These are phyloP conservation scores for Ogataea methanolica DNA, from an alignment of 805 yeast genomes.

Conservation along the genomic window DNA sequence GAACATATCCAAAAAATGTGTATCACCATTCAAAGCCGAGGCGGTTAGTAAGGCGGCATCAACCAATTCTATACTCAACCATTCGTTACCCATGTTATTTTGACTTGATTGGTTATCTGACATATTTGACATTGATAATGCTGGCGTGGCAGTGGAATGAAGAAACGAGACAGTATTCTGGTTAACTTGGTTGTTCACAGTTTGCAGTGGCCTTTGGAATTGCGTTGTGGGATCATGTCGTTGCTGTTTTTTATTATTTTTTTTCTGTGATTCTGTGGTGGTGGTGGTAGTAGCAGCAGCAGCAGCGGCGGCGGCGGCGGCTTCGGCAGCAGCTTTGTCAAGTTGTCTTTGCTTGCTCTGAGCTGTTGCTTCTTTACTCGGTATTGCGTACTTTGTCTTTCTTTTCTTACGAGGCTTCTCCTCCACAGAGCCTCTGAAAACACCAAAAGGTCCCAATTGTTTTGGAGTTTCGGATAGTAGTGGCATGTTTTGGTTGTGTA, in stretches of 20 bases:
- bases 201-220: not conserved
- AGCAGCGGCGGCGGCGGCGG: not conserved
- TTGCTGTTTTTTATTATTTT: not conserved
- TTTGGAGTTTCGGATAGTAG: conserved; percentile 29
- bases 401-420: conserved; percentile 13
- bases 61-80: conserved; percentile 66
- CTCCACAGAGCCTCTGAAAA: conserved; percentile 47
- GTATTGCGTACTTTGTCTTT: conserved; percentile 13
- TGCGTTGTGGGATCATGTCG: not conserved
- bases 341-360: not conserved
- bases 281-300: not conserved
- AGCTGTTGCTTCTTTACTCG: not conserved
- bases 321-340: not conserved
- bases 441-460: conserved; percentile 75
- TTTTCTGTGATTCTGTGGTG: not conserved
- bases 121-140: not conserved
- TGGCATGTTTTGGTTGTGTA: conserved; percentile 45
- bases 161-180: conserved; percentile 1
- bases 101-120: not conserved
- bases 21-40: conserved; percentile 60
- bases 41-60: conserved; percentile 74
- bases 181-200: not conserved
- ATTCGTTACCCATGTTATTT: conserved; percentile 44
- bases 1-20: conserved; percentile 53
- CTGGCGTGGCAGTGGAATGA: not conserved